phyloP scores from a whole-genome alignment of 768 basidiomycete genomes.

The Suillus fuscotomentosus region DNA sequence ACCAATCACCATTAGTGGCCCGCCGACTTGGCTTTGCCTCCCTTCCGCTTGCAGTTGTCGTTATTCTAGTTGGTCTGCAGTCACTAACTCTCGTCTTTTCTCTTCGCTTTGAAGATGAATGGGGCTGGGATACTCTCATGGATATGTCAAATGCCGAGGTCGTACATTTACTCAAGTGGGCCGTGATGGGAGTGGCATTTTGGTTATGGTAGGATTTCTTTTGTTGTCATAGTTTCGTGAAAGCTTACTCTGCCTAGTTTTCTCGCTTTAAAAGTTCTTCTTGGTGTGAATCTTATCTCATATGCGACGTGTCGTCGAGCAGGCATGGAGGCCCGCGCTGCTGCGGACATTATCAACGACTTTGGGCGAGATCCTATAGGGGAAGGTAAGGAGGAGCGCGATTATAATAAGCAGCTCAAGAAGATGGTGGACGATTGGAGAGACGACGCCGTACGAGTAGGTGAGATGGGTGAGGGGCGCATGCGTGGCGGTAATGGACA shows the following conservation, averaged over 20 bases:
- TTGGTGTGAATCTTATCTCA: conserved; percentile 84
- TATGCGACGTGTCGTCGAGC: conserved; percentile 74
- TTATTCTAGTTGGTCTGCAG: conserved; percentile 73
- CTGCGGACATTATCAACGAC: conserved; percentile 78
- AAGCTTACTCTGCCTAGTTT: conserved; percentile 43
- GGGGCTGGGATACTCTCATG: conserved; percentile 40
- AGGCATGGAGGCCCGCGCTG: conserved; percentile 76
- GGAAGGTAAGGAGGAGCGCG: conserved; percentile 84
- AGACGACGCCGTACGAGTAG: conserved; percentile 65
- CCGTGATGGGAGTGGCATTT: conserved; percentile 58
- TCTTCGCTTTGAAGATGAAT: conserved; percentile 32
- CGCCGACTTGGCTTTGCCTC: conserved; percentile 93
- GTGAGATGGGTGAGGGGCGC: conserved; percentile 70
- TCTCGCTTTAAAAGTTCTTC: conserved; percentile 87
- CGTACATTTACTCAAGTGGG: conserved; percentile 61
- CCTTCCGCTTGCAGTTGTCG: conserved; percentile 84
- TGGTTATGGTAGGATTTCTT: conserved; percentile 80
- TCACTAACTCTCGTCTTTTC: conserved; percentile 62
- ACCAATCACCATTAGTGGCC: conserved; percentile 93
- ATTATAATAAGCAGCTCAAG: conserved; percentile 82
- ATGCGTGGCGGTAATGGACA: conserved; percentile 18
- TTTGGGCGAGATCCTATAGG: conserved; percentile 91
- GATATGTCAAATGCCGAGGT: conserved; percentile 44
- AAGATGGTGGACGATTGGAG: conserved; percentile 61
- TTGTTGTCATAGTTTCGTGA: background rate